A percentile compares a stretch with the other conserved stretches of the same genome.
These are phyloP conservation scores for Podospora sp. DNA, from an alignment of 495 filamentous ascomycete genomes.

Conservation along the genomic window DNA sequence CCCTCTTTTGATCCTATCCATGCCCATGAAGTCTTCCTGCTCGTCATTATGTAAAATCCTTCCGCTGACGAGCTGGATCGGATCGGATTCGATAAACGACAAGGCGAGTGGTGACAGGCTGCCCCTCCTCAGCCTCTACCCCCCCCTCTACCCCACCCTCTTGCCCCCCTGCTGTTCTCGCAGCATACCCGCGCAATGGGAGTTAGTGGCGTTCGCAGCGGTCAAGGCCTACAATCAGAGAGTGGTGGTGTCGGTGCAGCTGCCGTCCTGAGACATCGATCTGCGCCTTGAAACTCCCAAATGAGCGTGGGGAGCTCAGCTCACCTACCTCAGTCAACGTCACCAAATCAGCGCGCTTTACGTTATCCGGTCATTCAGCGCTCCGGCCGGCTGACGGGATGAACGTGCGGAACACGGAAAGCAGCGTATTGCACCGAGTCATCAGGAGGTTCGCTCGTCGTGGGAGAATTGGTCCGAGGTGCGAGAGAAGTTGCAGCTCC, in stretches of 20 bases:
- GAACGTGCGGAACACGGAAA: neutral
- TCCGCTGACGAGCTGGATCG: neutral
- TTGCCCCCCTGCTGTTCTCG: neutral
- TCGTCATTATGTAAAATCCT: neutral
- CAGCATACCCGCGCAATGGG: neutral
- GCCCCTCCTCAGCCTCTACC: neutral
- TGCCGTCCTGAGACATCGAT: slow-evolving; percentile 20
- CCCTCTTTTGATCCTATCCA: neutral
- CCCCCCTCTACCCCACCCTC: no score
- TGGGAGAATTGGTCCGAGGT: neutral
- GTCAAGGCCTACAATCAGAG: neutral
- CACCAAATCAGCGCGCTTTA: slow-evolving; percentile 8
- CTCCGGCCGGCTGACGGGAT: neutral
- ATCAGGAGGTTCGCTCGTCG: neutral
- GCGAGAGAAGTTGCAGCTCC: neutral
- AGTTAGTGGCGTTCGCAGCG: slow-evolving; percentile 4
- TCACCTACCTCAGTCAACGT: slow-evolving; percentile 7
- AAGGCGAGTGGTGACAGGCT: neutral
- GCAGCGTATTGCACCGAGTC: neutral
- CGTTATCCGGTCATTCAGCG: slow-evolving; percentile 13
- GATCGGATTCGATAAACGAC: neutral
- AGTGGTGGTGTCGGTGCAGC: neutral
- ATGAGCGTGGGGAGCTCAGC: neutral
- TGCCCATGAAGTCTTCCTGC: neutral
- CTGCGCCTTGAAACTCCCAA: slow-evolving; percentile 16